Evolutionary conservation across 2,329 filamentous ascomycete species (phyloP), one percentile per base, ranked within the genome.

Genomic region (Paracorniculantispora psalliotae): DNA sequence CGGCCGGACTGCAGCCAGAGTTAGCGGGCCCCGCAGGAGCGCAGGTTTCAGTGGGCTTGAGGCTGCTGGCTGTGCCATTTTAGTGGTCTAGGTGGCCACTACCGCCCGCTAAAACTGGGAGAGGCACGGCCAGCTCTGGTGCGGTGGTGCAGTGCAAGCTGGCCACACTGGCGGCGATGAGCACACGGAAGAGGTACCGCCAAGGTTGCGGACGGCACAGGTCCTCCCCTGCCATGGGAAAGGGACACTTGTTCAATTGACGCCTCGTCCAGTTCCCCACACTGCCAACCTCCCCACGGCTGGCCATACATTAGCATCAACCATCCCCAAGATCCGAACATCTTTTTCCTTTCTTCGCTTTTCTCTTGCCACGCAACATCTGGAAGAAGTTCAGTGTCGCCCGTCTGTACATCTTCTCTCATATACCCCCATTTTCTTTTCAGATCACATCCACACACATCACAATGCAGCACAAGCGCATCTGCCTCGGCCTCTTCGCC

Each of bases 401-500:
- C 68, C 61, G 63, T 58, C 44, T 60, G 56, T 59, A 57, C 49
- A 47, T 53, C 51, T 49, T 33, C 43, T 33, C 43, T 15, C 9
- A 44, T 59, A 43, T 48, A 52, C 59, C 59, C 49, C 46, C 19
- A 13, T 19, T 17, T 6, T 55, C 48, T 10, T 59, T 33, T 44
- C 25, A 35, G 19, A 25, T 21, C 44, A 37, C 48, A 54, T 52
- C 65, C 48, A 61, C 19, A 58, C 56, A 60, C 57, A 56, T 66
- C 68, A 75, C 67, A 61, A 82, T 82, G 80, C 76, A 76, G 64
- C 73, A 76, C 67, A 79, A 79, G 72, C 76, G 74, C 66, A 67
- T 84, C 63, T 77, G 80, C 67, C 75, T 78, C 66, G 78, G 80
- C 77, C 76, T 84, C 67, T 71, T 84, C 68, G 78, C 78, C 67